Base-by-base conservation (phyloP, 305 asterid species). In the Fraxinus xanthoxyloides region DNA sequence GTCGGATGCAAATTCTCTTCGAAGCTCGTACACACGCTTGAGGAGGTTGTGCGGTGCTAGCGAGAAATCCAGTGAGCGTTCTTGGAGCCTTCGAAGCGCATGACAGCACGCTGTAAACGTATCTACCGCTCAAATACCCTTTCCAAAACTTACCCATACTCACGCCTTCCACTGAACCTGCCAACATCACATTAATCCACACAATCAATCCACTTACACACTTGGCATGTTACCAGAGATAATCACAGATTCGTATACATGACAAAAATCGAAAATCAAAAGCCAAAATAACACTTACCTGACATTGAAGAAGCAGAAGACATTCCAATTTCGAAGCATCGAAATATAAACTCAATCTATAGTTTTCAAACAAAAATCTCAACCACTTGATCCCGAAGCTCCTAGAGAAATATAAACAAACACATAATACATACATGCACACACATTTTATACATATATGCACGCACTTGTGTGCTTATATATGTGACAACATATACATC, bases 21-120 rank as follows among this genome's bases (percentile, higher is more conserved):
- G 84, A 63, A 82, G 61, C 46, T 78, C 84, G 89, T 72, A 86
- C 88, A 81, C 79, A 83, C 21, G 91, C 72, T 83, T 88, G 95
- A 74, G 89, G 77, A 85, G 95, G 87, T 78, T 86, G 89, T 12
- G 97, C 82, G 12, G 98, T 94, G 82, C 93, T 93, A 31, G 98
- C 97, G 34, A 93, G 93, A 80, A 88, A 90, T 70, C 97, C 97
- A 80, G 93, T 90, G 83, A 94, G 89, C 76, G 84, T 90, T 85
- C 97, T 89, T 26, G 97, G 97, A 81, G 93, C 93, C 89, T 88
- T 92, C 77, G 92, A 91, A 77, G 95, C 94, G 88, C 97, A 92
- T n/a, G 97, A 86, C 24, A 93, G 79, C 85, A 89, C 89, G 81
- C 91, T 88, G 86, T 92, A 92, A 78, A 92, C 95, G 72, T 83